These are phyloP conservation scores for Diaporthe caulivora DNA, from an alignment of 2,329 filamentous ascomycete species.

Conservation along the genomic window DNA sequence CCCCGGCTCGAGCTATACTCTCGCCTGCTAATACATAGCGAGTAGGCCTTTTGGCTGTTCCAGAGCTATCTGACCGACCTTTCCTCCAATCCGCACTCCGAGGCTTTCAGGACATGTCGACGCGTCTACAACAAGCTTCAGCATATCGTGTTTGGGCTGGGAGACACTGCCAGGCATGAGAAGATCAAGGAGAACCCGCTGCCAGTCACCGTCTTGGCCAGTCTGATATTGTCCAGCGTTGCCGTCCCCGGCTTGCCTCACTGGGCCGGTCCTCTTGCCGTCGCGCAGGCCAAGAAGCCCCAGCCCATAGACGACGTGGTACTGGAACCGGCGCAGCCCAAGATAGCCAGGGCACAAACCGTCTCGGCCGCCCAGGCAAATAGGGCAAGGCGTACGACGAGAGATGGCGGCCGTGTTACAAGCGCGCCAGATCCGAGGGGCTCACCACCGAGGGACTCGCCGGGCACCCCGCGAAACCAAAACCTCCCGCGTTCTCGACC, in stretches of 20 bases:
- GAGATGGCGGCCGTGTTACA: constrained; percentile 60
- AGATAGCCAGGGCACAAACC: constrained; percentile 73
- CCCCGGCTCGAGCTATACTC: constrained; percentile 3
- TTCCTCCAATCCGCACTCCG: constrained; percentile 78
- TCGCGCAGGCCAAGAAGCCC: constrained; percentile 84
- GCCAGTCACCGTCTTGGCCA: constrained; percentile 84
- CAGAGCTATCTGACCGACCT: constrained; percentile 90
- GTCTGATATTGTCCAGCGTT: constrained; percentile 82
- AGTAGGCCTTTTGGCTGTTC: constrained; percentile 91
- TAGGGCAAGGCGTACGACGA: constrained; percentile 59
- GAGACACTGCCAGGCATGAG: constrained; percentile 76
- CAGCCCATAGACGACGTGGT: constrained; percentile 72
- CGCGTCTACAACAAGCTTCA: constrained; percentile 91
- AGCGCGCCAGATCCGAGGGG: constrained; percentile 57
- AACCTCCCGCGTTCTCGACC: constrained; percentile 43
- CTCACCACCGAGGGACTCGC: constrained; percentile 33
- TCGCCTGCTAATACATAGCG: constrained; percentile 19
- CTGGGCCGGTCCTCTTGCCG: constrained; percentile 83
- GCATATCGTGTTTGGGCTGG: constrained; percentile 85
- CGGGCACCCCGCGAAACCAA: constrained; percentile 40
- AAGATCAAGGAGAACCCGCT: constrained; percentile 86
- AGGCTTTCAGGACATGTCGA: constrained; percentile 84
- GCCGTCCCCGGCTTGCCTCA: constrained; percentile 81
- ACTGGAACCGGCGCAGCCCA: constrained; percentile 64
- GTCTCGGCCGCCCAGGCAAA: constrained; percentile 62